Percentiles rank a stretch among this genome's conserved stretches.
Evolutionary conservation across 257 asterid species (phyloP).

Genomic region (Sherardia arvensis): DNA sequence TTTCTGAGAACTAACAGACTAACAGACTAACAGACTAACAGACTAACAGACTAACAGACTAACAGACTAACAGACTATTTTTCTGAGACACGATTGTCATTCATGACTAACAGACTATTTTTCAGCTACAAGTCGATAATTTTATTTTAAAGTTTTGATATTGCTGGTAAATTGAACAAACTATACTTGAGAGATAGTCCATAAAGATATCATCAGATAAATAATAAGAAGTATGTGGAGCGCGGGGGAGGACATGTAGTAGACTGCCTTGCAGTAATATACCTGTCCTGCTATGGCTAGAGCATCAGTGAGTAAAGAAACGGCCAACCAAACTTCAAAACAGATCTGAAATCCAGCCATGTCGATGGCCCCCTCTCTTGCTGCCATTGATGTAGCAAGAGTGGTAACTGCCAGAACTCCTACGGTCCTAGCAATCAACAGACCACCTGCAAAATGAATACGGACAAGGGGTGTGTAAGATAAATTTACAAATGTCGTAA

Average conservation of each 20-base stretch:
- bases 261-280: not conserved
- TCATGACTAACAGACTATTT: not conserved
- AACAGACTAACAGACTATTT: not conserved
- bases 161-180: not conserved
- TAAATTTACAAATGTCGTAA: not conserved
- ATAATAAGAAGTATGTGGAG: not conserved
- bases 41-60: too few species aligned
- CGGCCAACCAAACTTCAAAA: slow-evolving; percentile 88
- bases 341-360: slow-evolving; percentile 96
- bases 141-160: not conserved
- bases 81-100: too few species aligned
- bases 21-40: not conserved
- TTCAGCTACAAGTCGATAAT: not conserved
- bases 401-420: slow-evolving; percentile 76
- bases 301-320: slow-evolving; percentile 92
- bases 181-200: not conserved
- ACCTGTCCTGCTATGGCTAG: slow-evolving; percentile 98
- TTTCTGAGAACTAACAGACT: not conserved
- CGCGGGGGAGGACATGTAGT: not conserved
- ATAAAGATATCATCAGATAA: not conserved
- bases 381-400: slow-evolving; percentile 89
- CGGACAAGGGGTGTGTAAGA: slow-evolving; percentile 9
- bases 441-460: slow-evolving; percentile 51
- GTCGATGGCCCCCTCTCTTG: slow-evolving; percentile 60
- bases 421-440: slow-evolving; percentile 67